Percentiles rank a stretch among this genome's conserved stretches.
phyloP scores from a whole-genome alignment of 2,329 filamentous ascomycete species.

The Colletotrichum chlorophyti region DNA sequence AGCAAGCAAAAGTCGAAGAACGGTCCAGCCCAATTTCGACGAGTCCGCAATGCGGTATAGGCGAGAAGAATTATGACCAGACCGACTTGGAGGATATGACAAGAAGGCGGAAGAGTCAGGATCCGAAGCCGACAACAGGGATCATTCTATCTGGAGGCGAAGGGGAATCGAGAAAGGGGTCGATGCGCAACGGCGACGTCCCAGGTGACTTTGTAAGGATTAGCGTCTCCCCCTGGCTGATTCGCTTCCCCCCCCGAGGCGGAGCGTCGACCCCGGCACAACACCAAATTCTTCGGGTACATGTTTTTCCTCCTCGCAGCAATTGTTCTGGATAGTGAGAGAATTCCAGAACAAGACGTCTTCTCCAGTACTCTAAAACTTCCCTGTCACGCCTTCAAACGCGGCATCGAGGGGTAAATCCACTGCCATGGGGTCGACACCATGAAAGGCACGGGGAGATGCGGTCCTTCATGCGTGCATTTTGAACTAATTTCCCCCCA shows the following conservation, averaged over 20 bases:
- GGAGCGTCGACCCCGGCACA: too few species aligned
- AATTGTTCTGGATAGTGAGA: background rate
- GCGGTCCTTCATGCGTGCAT: background rate
- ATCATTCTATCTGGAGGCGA: constrained; percentile 14
- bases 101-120: too few species aligned
- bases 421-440: background rate
- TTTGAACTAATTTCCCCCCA: too few species aligned
- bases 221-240: constrained; percentile 2
- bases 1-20: too few species aligned
- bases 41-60: too few species aligned
- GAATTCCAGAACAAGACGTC: background rate
- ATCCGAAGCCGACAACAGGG: background rate
- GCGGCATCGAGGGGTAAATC: background rate
- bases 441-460: background rate
- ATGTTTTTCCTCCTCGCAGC: background rate
- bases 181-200: background rate
- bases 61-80: too few species aligned
- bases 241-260: background rate
- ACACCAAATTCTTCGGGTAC: too few species aligned
- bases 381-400: constrained; percentile 12
- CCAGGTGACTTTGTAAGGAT: constrained; percentile 1
- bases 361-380: constrained; percentile 14
- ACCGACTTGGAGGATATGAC: too few species aligned
- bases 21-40: too few species aligned
- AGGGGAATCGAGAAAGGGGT: constrained; percentile 5